A percentile compares a stretch with the other conserved stretches of the same genome.
phyloP scores from a whole-genome alignment of 352 stramenopile species.

The Globisporangium solare region DNA sequence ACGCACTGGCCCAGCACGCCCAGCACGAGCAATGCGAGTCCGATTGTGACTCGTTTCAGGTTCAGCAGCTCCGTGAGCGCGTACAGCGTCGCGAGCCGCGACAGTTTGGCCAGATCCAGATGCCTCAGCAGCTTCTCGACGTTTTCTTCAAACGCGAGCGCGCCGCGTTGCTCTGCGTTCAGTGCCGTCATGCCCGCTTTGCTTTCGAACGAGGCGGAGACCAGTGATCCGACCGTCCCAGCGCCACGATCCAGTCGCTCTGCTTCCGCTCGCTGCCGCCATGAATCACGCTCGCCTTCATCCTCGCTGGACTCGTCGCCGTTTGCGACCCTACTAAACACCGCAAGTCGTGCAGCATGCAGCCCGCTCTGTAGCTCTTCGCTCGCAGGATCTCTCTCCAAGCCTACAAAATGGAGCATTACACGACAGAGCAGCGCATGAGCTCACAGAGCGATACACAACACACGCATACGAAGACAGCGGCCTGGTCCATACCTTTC shows the following conservation, averaged over 20 bases:
- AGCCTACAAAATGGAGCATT: slow-evolving; percentile 20
- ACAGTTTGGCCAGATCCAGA: slow-evolving; percentile 49
- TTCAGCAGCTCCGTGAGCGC: slow-evolving; percentile 49
- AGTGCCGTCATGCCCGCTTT: slow-evolving; percentile 4
- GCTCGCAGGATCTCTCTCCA: slow-evolving; percentile 34
- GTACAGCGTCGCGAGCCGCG: slow-evolving; percentile 44
- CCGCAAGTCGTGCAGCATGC: slow-evolving; percentile 47
- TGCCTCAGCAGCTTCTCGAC: slow-evolving; percentile 48
- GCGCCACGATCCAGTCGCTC: background rate
- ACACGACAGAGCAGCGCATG: background rate
- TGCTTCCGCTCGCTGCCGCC: background rate
- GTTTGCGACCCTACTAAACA: slow-evolving; percentile 42
- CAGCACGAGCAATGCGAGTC: slow-evolving; percentile 42
- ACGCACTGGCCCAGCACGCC: slow-evolving; percentile 45
- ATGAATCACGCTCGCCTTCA: slow-evolving; percentile 14
- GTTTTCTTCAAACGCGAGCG: slow-evolving; percentile 51
- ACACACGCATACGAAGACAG: too few species aligned
- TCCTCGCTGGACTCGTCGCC: slow-evolving; percentile 31
- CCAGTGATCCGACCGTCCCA: background rate
- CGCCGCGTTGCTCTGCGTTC: slow-evolving; percentile 5
- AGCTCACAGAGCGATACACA: too few species aligned
- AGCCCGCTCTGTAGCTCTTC: slow-evolving; percentile 35
- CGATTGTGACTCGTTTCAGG: slow-evolving; percentile 39
- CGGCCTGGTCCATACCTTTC: slow-evolving; percentile 21
- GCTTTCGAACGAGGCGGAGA: slow-evolving; percentile 4